Base-by-base conservation (phyloP, 805 yeast species). In the Priceomyces haplophilus region DNA sequence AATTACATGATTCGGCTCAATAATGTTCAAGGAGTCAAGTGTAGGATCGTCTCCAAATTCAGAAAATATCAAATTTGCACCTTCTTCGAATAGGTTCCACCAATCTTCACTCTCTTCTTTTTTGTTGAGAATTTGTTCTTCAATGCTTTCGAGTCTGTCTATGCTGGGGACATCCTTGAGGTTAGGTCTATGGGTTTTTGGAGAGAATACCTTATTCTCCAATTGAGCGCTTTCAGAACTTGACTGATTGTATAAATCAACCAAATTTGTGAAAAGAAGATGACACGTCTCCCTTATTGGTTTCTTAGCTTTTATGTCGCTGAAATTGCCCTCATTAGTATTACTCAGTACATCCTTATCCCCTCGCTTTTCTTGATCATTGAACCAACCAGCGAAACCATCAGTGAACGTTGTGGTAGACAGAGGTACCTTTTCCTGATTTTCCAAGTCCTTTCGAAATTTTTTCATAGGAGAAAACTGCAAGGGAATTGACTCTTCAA, bases 161-260 rank as follows among this genome's bases (percentile, higher is more conserved):
- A 59, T 57, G 1, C 53, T 53, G 4, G 61, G 60, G 2, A 59
- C 53, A 36, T 59, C 62, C 8, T 37, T 38, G 10, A 46, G 16
- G 3, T 40, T 42, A 1, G 59, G 61, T 20, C 62, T 38, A 45
- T 61, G 64, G 17, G 58, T 50, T 24, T 50, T 43, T 3, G 65
- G 65, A 0, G 64, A 59, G 38, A 61, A 61, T 10, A 58, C 46
- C 18, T 48, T 34, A 24, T 57, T 49, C 40, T 61, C 64, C 16
- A 59, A 46, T 17, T 45, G 44, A 4, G 55, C 53, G 37, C 51
- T 46, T 31, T 45, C 46, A 27, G 50, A 37, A 11, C 41, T 37
- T 7, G 38, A n/a, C 15, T 29, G 40, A 11, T 34, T 31, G 27
- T 40, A 23, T 19, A 35, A 25, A 16, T 46, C 40, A 10, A 41